Base-by-base conservation (phyloP, 495 filamentous ascomycete species). In the Aspergillus nanangensis region DNA sequence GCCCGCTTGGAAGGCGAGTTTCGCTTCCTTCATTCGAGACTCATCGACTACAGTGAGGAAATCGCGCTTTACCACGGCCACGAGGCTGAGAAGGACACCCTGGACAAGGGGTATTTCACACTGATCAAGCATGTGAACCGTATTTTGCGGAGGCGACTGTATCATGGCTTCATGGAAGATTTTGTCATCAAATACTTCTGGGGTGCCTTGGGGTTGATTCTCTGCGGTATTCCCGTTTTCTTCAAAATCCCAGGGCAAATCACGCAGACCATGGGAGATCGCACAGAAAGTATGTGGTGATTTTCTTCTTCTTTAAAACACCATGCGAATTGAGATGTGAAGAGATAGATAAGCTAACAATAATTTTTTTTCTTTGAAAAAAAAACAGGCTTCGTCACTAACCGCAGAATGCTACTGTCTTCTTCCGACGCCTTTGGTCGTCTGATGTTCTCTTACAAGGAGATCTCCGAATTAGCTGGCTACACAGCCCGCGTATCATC, bases 111-210 rank as follows among this genome's bases (percentile, higher is more conserved):
- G 15, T 98, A 98, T 60, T 98, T 98, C 63, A 97, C 94, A 4
- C 71, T 98, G 7, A 98, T 98, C 65, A 97, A 96, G 64, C 94
- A 97, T 67, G 91, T 97, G 59, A 98, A 98, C 60, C 90, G 93
- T 56, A 95, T 96, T 53, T 68, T 98, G 32, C 76, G 90, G 25
- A 72, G 88, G 46, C 78, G 93, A 21, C 83, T 98, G 53, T 97
- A 96, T 61, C 90, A 98, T 57, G 90, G 90, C 10, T 83, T 98
- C 50, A 96, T 97, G 93, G 94, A 98, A 61, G 93, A 98, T 61
- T 98, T 95, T 68, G 87, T 97, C 11, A 92, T 97, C 57, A 98
- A 98, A 68, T 98, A 98, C 58, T 93, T 96, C 71, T 98, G 93
- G 93, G 94, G 94, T 41, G 93, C 93, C 4, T 54, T 98, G 37